Conservation (phyloP, 495 filamentous ascomycete species). For the Penicillium simplicissimum region DNA sequence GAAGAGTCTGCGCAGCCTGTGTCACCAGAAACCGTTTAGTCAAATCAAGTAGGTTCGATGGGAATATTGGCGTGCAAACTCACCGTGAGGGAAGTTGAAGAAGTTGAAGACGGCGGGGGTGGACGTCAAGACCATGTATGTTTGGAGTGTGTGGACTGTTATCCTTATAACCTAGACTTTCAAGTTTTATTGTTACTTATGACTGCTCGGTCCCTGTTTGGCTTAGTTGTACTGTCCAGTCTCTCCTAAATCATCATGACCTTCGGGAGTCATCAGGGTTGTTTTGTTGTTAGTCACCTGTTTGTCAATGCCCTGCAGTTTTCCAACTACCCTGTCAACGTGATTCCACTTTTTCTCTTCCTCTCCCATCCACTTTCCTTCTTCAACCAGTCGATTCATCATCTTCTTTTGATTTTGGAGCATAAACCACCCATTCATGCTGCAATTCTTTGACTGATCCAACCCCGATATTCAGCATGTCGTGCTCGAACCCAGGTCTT, state of each 20-base stretch:
- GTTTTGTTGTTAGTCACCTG: neutral
- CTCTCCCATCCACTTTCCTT: neutral
- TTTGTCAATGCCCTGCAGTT: neutral
- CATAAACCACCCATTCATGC: neutral
- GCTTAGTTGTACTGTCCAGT: neutral
- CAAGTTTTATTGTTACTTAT: neutral
- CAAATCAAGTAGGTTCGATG: slow-evolving; percentile 19
- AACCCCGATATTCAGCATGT: neutral
- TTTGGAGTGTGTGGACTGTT: neutral
- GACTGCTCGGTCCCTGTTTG: neutral
- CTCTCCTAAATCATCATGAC: neutral
- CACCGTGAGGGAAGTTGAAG: too few species aligned
- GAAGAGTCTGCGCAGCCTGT: too few species aligned
- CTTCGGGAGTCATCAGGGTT: neutral
- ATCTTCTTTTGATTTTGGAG: neutral
- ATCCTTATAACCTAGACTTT: neutral
- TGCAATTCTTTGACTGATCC: neutral
- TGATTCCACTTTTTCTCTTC: neutral
- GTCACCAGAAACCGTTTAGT: slow-evolving; percentile 3
- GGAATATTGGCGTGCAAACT: slow-evolving; percentile 10
- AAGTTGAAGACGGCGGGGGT: neutral
- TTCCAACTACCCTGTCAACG: neutral
- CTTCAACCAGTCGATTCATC: neutral
- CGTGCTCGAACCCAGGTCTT: neutral
- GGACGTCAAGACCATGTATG: neutral